Evolutionary conservation across 2,329 filamentous ascomycete genomes (phyloP).

Genomic region (Fusarium buxicola): DNA sequence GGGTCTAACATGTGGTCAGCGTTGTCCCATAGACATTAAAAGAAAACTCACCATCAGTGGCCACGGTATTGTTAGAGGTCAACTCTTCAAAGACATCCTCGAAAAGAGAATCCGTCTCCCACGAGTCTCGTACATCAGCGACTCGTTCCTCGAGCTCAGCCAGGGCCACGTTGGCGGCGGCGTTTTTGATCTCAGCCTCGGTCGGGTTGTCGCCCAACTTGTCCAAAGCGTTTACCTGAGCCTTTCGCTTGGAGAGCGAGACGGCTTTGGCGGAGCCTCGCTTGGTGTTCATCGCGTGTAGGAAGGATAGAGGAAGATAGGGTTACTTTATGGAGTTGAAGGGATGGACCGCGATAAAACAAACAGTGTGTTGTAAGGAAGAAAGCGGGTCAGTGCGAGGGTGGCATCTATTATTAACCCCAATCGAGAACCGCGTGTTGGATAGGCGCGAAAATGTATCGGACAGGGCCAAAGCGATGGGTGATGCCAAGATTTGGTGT

Average conservation of each 20-base stretch:
- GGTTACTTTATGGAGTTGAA: not conserved
- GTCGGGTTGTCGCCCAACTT: conserved; percentile 51
- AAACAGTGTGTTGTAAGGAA: conserved; percentile 28
- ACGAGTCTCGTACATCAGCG: conserved; percentile 64
- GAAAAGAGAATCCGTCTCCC: conserved; percentile 74
- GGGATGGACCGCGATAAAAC: not conserved
- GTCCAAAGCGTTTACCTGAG: conserved; percentile 52
- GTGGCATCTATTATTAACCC: conserved; percentile 39
- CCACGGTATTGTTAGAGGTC: conserved; percentile 62
- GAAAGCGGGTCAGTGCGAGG: conserved; percentile 40
- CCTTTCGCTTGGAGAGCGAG: conserved; percentile 49
- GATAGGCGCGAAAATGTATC: conserved; percentile 9
- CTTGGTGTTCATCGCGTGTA: conserved; percentile 47
- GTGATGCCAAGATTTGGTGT: no score
- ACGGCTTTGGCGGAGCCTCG: conserved; percentile 48
- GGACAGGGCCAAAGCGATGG: not conserved
- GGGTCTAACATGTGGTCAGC: conserved; percentile 50
- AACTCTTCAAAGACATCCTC: conserved; percentile 71
- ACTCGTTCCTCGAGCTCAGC: conserved; percentile 64
- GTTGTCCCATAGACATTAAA: not conserved
- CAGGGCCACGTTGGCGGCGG: conserved; percentile 52
- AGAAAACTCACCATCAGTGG: conserved; percentile 57
- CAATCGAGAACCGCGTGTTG: conserved; percentile 26
- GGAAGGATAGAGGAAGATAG: not conserved
- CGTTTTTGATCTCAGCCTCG: conserved; percentile 51